Evolutionary conservation across 352 stramenopile species (phyloP).

Genomic region (Phytophthora citrophthora): DNA sequence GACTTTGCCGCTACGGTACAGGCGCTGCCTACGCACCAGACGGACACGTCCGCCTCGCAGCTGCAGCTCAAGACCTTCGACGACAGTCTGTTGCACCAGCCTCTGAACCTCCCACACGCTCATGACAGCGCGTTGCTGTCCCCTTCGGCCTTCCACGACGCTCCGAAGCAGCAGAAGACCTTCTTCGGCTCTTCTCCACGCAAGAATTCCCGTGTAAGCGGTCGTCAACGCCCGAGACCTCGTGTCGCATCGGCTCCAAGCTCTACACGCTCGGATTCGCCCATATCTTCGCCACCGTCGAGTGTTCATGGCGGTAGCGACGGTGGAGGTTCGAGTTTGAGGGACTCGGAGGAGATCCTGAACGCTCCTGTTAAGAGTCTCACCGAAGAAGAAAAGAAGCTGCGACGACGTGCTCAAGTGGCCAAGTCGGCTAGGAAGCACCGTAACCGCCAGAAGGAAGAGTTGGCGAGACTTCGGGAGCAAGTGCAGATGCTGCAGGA

Average conservation of each 20-base stretch:
- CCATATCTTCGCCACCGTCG: constrained; percentile 48
- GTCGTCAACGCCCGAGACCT: constrained; percentile 5
- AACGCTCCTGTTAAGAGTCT: constrained; percentile 81
- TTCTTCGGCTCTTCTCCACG: constrained; percentile 25
- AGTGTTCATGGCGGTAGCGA: constrained; percentile 50
- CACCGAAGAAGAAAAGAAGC: constrained; percentile 87
- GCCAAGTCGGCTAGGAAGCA: constrained; percentile 86
- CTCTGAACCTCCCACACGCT: constrained; percentile 25
- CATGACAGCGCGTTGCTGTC: constrained; percentile 23
- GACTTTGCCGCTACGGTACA: constrained; percentile 70
- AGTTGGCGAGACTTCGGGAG: constrained; percentile 70
- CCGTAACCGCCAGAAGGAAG: constrained; percentile 83
- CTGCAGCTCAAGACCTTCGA: constrained; percentile 30
- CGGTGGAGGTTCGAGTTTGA: constrained; percentile 22
- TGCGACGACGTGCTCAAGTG: constrained; percentile 77
- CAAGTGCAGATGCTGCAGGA: constrained; percentile 81
- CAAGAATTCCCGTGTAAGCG: constrained; percentile 3
- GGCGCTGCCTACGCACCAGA: constrained; percentile 44
- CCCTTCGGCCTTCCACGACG: constrained; percentile 24
- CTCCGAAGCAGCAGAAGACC: constrained; percentile 17
- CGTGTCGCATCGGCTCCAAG: constrained; percentile 21
- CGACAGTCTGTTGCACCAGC: constrained; percentile 29
- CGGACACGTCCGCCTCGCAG: constrained; percentile 10
- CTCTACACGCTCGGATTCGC: constrained; percentile 41
- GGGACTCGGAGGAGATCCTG: constrained; percentile 81